Conservation (phyloP, 768 basidiomycete genomes). For the Lactifluus rugatus region DNA sequence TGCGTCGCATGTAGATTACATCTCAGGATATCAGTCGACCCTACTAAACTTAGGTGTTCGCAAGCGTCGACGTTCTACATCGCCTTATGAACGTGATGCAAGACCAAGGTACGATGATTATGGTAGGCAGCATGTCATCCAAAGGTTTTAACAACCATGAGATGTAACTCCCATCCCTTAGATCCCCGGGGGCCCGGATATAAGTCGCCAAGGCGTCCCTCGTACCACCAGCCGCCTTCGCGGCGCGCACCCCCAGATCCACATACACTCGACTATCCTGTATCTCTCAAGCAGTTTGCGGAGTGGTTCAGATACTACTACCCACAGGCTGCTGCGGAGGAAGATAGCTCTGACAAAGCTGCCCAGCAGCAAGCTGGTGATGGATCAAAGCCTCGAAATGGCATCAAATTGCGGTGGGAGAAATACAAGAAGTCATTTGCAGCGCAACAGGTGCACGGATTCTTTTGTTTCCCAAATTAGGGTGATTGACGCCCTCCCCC, state of each 20-base stretch:
- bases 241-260: constrained; percentile 64
- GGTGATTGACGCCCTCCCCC: not conserved
- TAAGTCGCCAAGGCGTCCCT: constrained; percentile 50
- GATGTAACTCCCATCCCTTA: constrained; percentile 36
- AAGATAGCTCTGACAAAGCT: constrained; percentile 75
- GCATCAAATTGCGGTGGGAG: constrained; percentile 79
- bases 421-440: constrained; percentile 90
- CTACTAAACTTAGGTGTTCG: constrained; percentile 37
- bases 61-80: constrained; percentile 70
- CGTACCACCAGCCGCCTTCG: constrained; percentile 39
- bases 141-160: constrained; percentile 12
- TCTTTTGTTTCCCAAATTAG: not conserved
- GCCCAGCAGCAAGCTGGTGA: constrained; percentile 78
- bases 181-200: constrained; percentile 59
- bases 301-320: constrained; percentile 79
- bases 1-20: constrained; percentile 22
- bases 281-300: constrained; percentile 72
- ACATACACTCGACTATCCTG: constrained; percentile 73
- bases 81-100: constrained; percentile 75
- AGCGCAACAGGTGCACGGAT: constrained; percentile 65
- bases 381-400: constrained; percentile 74
- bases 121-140: constrained; percentile 38
- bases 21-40: not conserved
- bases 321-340: constrained; percentile 68
- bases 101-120: constrained; percentile 79